phyloP scores from a whole-genome alignment of 257 asterid genomes.

The Primulina tabacum region DNA sequence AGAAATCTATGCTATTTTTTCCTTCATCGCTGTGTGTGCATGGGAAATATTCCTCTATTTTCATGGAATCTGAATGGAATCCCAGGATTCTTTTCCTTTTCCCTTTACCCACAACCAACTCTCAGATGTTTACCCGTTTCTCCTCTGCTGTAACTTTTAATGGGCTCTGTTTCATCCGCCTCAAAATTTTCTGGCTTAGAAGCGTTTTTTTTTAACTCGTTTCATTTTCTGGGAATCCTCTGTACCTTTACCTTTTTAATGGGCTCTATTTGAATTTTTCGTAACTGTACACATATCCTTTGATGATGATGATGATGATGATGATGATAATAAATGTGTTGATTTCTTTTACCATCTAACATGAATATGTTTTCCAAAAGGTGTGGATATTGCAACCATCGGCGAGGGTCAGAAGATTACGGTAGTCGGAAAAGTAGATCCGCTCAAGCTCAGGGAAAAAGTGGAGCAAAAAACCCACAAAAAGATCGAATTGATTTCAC shows the following conservation, averaged over 20 bases:
- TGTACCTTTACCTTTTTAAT: neutral
- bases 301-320: no score
- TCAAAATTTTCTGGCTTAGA: no score
- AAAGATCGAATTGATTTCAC: slow-evolving; percentile 57
- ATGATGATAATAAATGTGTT: no score
- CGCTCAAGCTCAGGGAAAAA: slow-evolving; percentile 53
- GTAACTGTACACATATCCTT: no score
- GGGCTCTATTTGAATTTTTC: slow-evolving; percentile 1
- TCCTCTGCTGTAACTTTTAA: no score
- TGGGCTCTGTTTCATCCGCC: no score
- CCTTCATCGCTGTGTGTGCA: neutral
- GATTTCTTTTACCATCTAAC: neutral
- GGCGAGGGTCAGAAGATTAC: slow-evolving; percentile 48
- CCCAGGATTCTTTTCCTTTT: neutral
- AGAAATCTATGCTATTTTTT: neutral
- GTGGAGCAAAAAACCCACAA: slow-evolving; percentile 56
- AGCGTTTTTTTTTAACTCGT: neutral
- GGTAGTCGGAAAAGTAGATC: slow-evolving; percentile 62
- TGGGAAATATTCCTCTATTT: neutral
- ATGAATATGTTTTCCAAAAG: slow-evolving; percentile 17
- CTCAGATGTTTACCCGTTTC: neutral
- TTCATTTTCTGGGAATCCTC: neutral
- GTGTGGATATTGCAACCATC: slow-evolving; percentile 54
- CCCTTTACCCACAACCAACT: neutral
- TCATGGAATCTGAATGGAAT: neutral